Base-by-base conservation (phyloP, 306 rosid genomes). In the Dalbergia oliveri region DNA sequence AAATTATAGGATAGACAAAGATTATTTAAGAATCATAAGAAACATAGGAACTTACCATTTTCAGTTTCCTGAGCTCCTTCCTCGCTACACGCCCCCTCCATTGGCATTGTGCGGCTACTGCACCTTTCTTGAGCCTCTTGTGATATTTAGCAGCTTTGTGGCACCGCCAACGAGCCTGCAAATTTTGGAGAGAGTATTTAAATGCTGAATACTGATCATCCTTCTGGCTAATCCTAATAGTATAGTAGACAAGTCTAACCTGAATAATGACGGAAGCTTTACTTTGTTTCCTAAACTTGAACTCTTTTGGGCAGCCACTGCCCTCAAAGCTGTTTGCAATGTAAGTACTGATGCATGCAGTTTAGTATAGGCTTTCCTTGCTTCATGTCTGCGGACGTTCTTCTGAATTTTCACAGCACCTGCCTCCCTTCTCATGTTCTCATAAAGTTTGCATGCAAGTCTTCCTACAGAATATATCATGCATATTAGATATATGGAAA, bases 151-250 rank as follows among this genome's bases (percentile, higher is more conserved):
- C 78, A 82, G 93, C 88, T 90, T 72, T 90, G 81, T 91, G 86
- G 86, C 99, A 91, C 78, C 93, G 90, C 96, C 94, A 96, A 47
- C 87, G 88, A 65, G 99, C 88, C 99, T 96, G 97, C 79, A 81
- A 65, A 39, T 64, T 83, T 84, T 79, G 34, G 11, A 39, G 50
- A 71, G 58, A 83, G 53, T 54, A 69, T 49, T 75, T 78, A 66
- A 76, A 45, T 72, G 61, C 23, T 85, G 68, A 50, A 63, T 61
- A 21, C 41, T 49, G 50, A n/a, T n/a, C n/a, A n/a, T n/a, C n/a
- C n/a, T n/a, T n/a, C n/a, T n/a, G n/a, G n/a, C n/a, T n/a, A n/a
- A n/a, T n/a, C n/a, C n/a, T n/a, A n/a, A n/a, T n/a, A 57, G 62
- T 56, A 70, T 13, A 73, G 69, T 74, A 82, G 78, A 71, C 74